Evolutionary conservation across 1,284 basidiomycete species (phyloP).

Genomic region (Volvariella volvacea): DNA sequence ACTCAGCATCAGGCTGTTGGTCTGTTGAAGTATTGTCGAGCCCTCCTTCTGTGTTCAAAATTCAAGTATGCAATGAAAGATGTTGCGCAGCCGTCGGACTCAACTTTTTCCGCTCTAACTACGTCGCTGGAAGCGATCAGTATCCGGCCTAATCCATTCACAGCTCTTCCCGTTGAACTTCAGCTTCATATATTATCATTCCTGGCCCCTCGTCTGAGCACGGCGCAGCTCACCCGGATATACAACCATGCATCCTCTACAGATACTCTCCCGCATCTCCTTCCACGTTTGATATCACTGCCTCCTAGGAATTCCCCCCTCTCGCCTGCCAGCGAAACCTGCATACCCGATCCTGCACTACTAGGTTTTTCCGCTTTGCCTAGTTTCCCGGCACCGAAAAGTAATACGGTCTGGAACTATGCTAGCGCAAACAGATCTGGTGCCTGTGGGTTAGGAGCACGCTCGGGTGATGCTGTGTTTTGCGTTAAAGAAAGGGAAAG

Average conservation of each 20-base stretch:
- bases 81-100: conserved; percentile 3
- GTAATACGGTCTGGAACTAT: too few species aligned
- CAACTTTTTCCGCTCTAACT: conserved; percentile 11
- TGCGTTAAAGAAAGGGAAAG: conserved; percentile 37
- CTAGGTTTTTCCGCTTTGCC: too few species aligned
- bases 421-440: too few species aligned
- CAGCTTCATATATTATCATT: conserved; percentile 52
- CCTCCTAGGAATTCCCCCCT: not conserved
- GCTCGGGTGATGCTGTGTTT: conserved; percentile 28
- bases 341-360: not conserved
- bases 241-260: conserved; percentile 46
- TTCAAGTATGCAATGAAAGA: not conserved
- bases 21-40: conserved; percentile 45
- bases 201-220: conserved; percentile 51
- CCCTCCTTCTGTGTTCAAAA: conserved; percentile 33
- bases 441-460: too few species aligned
- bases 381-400: too few species aligned
- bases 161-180: conserved; percentile 51
- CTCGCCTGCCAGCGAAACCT: not conserved
- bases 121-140: conserved; percentile 4
- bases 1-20: conserved; percentile 43
- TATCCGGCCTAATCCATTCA: conserved; percentile 22
- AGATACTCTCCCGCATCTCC: conserved; percentile 45
- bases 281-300: conserved; percentile 16
- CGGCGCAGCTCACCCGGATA: conserved; percentile 48